These are phyloP conservation scores for Leishmania martiniquensis DNA, from an alignment of 208 protist species.

Conservation along the genomic window DNA sequence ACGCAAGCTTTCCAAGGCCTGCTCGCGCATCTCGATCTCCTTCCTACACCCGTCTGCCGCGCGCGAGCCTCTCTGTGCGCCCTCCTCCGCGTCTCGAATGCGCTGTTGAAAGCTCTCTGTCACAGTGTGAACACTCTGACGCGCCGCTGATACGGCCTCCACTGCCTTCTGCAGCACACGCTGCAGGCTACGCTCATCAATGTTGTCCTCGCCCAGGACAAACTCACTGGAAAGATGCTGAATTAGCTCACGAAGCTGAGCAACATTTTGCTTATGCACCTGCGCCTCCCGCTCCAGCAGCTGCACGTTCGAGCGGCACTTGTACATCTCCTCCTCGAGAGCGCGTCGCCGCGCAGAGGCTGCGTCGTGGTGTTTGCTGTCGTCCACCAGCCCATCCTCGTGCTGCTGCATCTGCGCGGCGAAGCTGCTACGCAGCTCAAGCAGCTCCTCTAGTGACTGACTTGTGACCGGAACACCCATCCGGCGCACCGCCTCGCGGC, in stretches of 20 bases:
- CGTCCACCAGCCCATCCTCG: constrained; percentile 30
- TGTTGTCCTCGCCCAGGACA: constrained; percentile 39
- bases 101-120: constrained; percentile 5
- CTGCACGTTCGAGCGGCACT: constrained; percentile 40
- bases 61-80: constrained; percentile 33
- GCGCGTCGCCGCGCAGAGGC: constrained; percentile 23
- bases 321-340: constrained; percentile 46
- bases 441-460: constrained; percentile 56
- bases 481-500: constrained; percentile 41
- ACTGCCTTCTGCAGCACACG: constrained; percentile 32
- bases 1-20: constrained; percentile 7
- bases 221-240: constrained; percentile 32
- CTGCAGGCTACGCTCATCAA: constrained; percentile 52
- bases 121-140: background rate
- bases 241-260: constrained; percentile 40
- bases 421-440: constrained; percentile 48
- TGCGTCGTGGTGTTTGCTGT: constrained; percentile 37
- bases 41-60: constrained; percentile 52
- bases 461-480: constrained; percentile 26
- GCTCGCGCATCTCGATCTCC: constrained; percentile 65
- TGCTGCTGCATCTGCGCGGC: constrained; percentile 33
- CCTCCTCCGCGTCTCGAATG: constrained; percentile 35
- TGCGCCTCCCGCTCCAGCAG: constrained; percentile 55
- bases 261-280: constrained; percentile 45
- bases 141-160: constrained; percentile 22